Percentiles rank a stretch among this genome's conserved stretches.
These are phyloP conservation scores for Dryas octopetala DNA, from an alignment of 306 rosid species.

Conservation along the genomic window DNA sequence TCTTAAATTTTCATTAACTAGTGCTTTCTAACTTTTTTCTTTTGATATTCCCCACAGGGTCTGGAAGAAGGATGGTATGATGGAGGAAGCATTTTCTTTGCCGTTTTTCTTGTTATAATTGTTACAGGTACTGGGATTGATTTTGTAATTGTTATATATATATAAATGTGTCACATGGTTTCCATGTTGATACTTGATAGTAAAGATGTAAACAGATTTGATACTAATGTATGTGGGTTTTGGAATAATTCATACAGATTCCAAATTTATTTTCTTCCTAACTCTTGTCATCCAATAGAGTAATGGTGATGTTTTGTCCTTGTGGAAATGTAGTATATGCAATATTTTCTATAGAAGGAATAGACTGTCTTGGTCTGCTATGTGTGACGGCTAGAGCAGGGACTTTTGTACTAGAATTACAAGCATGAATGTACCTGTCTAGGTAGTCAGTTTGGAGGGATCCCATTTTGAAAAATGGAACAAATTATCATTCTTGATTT, in stretches of 20 bases:
- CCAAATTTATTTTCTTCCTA: too few relatives aligned
- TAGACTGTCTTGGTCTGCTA: neutral
- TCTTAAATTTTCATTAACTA: slow-evolving; percentile 9
- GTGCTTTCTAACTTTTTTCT: slow-evolving; percentile 19
- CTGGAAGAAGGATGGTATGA: slow-evolving; percentile 86
- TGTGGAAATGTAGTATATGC: neutral
- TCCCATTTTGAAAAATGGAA: neutral
- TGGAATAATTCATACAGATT: too few relatives aligned
- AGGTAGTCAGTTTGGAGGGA: neutral
- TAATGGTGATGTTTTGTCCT: neutral
- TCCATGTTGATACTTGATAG: too few relatives aligned
- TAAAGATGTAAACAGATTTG: too few relatives aligned
- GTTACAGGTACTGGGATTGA: slow-evolving; percentile 70
- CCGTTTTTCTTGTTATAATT: slow-evolving; percentile 80
- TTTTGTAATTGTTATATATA: slow-evolving; percentile 15
- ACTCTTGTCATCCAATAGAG: too few relatives aligned
- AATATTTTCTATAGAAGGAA: neutral
- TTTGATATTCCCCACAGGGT: slow-evolving; percentile 55
- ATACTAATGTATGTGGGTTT: too few relatives aligned
- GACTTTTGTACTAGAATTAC: neutral
- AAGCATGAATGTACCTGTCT: neutral
- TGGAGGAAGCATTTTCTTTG: slow-evolving; percentile 91
- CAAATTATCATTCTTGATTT: neutral
- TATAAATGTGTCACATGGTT: too few relatives aligned
- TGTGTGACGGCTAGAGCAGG: neutral